These are phyloP conservation scores for Myxozyma neglecta DNA, from an alignment of 805 yeast species.

Conservation along the genomic window DNA sequence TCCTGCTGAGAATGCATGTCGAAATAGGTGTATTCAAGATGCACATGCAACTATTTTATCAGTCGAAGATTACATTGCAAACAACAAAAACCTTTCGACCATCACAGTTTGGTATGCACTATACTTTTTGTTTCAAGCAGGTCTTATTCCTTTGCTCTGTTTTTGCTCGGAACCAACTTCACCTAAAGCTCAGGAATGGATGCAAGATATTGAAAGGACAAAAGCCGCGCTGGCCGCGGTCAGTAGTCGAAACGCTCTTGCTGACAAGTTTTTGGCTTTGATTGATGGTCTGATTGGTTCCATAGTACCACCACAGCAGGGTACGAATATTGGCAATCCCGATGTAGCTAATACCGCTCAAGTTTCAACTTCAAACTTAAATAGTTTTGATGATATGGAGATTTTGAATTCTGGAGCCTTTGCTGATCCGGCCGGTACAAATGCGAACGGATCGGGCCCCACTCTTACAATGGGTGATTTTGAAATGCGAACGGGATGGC, in stretches of 20 bases:
- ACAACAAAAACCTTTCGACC: slow-evolving; percentile 43
- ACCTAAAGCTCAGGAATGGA: slow-evolving; percentile 49
- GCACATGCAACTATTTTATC: slow-evolving; percentile 56
- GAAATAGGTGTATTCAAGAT: slow-evolving; percentile 51
- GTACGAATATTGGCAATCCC: not conserved
- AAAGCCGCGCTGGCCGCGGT: slow-evolving; percentile 45
- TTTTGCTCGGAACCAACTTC: slow-evolving; percentile 53
- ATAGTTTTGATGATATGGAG: not conserved
- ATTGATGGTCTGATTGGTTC: slow-evolving; percentile 46
- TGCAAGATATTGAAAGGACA: slow-evolving; percentile 46
- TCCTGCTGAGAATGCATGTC: slow-evolving; percentile 50
- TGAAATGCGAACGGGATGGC: slow-evolving; percentile 31
- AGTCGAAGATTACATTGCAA: slow-evolving; percentile 40
- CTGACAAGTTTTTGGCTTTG: slow-evolving; percentile 48
- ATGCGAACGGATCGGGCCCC: not conserved
- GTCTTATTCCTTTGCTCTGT: slow-evolving; percentile 57
- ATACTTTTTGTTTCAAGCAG: slow-evolving; percentile 63
- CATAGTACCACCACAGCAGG: slow-evolving; percentile 1
- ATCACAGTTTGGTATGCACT: slow-evolving; percentile 64
- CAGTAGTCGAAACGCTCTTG: slow-evolving; percentile 48
- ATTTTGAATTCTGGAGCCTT: not conserved
- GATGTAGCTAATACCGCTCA: not conserved
- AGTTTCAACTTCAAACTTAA: not conserved
- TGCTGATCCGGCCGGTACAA: not conserved
- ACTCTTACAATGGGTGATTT: slow-evolving; percentile 18